Base-by-base conservation (phyloP, 1,284 basidiomycete genomes). In the Fistulinella cinereoalba region DNA sequence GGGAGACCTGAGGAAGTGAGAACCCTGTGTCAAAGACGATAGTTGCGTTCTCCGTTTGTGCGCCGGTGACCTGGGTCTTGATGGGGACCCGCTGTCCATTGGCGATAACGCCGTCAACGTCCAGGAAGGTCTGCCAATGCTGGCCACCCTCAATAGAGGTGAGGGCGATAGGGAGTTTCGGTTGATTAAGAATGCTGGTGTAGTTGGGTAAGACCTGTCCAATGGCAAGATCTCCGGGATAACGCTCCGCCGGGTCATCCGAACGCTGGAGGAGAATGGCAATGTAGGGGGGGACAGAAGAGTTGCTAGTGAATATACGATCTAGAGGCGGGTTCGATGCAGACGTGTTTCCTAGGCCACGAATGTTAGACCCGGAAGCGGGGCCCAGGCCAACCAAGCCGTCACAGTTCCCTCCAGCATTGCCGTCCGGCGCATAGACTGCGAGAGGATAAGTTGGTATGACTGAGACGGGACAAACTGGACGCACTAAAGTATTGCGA, bases 1-100 rank as follows among this genome's bases (percentile, higher is more conserved):
- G 58, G 37, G 81, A 73, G 29, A 85, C 72, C 59, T 85, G 83
- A 16, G 82, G 77, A n/a, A 85, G 65, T 2, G 80, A 76, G 60
- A 83, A 87, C 0, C 85, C 85, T 3, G 80, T 78, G 56, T 87
- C 84, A 43, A 88, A 70, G n/a, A 86, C 69, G 16, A 75, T 78
- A 2, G 76, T 79, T 8, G 77, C 63, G 55, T 76, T 75, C 16
- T 69, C 66, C 28, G 66, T 67, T 44, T 73, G 69, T 15, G 57
- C 51, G 24, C 70, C 58, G 37, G 71, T 64, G 3, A 81, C 78
- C 18, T 61, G 61, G 1, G 75, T 72, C 8, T 58, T 67, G 37
- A 77, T 60, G 7, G 68, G 54, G 27, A 86, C 77, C 12, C 69
- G 53, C 34, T 70, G 43, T 19, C 77, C 76, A 40, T 76, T 66